Conservation (phyloP, 768 basidiomycete species). For the Auriscalpium vulgare region DNA sequence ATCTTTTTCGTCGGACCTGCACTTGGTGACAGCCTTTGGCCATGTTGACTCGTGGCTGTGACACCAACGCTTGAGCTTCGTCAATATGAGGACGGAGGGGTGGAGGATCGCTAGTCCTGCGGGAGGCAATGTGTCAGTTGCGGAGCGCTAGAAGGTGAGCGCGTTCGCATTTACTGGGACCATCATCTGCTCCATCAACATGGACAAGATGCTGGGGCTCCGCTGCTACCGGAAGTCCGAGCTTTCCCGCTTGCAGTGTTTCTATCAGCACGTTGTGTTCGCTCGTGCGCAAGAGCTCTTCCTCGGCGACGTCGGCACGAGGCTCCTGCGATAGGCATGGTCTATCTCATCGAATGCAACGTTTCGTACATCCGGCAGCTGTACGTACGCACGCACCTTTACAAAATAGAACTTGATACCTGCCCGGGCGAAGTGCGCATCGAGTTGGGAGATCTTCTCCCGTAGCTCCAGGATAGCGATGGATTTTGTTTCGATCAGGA, state of each 20-base stretch:
- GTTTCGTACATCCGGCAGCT: neutral
- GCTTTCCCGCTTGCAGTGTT: neutral
- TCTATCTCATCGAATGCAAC: neutral
- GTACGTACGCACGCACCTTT: constrained; percentile 8
- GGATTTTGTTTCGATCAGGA: constrained; percentile 20
- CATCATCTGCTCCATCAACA: neutral
- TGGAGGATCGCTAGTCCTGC: constrained; percentile 1
- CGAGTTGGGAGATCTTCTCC: constrained; percentile 15
- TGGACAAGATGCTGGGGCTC: constrained; percentile 1
- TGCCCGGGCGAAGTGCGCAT: constrained; percentile 18
- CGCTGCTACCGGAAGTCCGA: constrained; percentile 3
- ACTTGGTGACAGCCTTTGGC: neutral
- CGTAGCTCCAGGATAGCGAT: constrained; percentile 15
- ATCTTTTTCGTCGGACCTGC: neutral
- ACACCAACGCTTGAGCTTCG: constrained; percentile 9
- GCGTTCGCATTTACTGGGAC: neutral
- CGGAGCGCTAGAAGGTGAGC: neutral
- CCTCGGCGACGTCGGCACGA: neutral
- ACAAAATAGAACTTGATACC: constrained; percentile 24
- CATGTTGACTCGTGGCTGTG: neutral
- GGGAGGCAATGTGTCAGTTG: neutral
- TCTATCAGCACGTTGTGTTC: constrained; percentile 7
- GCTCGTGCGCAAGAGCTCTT: neutral
- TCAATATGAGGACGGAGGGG: constrained; percentile 3
- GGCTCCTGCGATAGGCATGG: neutral